Percentiles rank a stretch among this genome's conserved stretches.
phyloP scores from a whole-genome alignment of 2,329 filamentous ascomycete genomes.

The Trichoderma atroviride region DNA sequence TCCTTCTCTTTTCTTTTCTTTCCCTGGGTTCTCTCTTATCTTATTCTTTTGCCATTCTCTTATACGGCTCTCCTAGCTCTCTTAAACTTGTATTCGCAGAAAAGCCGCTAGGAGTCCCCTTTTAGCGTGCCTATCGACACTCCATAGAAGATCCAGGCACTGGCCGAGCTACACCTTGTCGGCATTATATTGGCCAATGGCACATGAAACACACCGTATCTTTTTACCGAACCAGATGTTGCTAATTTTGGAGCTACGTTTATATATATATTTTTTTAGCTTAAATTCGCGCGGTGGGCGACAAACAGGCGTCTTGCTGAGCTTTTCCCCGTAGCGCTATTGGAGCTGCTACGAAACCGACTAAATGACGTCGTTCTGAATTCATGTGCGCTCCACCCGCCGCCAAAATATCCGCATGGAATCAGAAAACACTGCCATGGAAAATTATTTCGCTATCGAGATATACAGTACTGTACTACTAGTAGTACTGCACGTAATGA shows the following conservation, averaged over 20 bases:
- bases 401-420: neutral
- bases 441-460: neutral
- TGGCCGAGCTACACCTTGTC: neutral
- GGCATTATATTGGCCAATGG: neutral
- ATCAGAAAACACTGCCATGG: neutral
- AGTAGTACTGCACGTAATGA: neutral
- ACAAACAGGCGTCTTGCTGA: neutral
- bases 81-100: neutral
- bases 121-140: neutral
- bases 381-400: neutral
- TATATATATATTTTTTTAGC: neutral
- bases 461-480: neutral
- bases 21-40: neutral
- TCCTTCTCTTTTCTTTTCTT: neutral
- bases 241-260: neutral
- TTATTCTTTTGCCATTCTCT: neutral
- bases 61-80: no score
- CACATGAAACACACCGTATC: slow-evolving; percentile 20
- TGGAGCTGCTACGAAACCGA: neutral
- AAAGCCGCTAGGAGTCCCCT: neutral
- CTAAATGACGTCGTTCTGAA: neutral
- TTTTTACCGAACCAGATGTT: neutral
- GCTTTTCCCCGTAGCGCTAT: neutral
- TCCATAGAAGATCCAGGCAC: neutral
- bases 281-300: neutral